Evolutionary conservation across 2,329 filamentous ascomycete genomes (phyloP), one percentile per base, ranked within the genome.

Genomic region (Talaromyces sp.): DNA sequence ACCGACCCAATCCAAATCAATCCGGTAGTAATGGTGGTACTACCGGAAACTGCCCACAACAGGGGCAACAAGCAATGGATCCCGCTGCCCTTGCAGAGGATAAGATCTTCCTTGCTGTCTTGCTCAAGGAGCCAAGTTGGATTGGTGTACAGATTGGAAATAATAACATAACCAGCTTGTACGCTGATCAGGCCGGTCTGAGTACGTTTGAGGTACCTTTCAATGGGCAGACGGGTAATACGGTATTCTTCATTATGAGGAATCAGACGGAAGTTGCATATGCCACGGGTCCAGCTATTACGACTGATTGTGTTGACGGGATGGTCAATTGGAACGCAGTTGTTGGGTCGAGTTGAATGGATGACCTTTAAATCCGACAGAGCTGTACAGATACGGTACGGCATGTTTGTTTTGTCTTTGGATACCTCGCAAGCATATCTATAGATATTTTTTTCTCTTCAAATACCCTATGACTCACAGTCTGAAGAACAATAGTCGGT

Each of bases 241-340:
- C 73, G 19, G 61, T 22, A 8, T 61, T 74, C 39, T 57, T 60
- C 5, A 64, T 73, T 43, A 50, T 61, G 45, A 66, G 70, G 15
- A 52, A 67, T 41, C 61, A 63, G 2, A 50, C 60, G 35, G 61
- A 63, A 43, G 60, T 70, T 28, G 61, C 60, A 21, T 58, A 58
- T 17, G 58, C 65, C 4, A 64, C 50, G 7, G 71, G 70, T 1
- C 70, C 69, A 17, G 65, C 63, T 17, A 71, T 73, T 46, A 71
- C 67, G 6, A 59, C 63, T 9, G 45, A 64, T 11, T 69, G 67
- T 50, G 41, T 41, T 6, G 63, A 68, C 53, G 69, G 70, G 4
- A 62, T 65, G 51, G 63, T 72, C 9, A 69, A 72, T 37, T 73
- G 70, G 68, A 73, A 73, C 60, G 67, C 71, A n/a, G 65, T 64